These are phyloP conservation scores for Piper longum DNA, from an alignment of 164 flowering plant species.

Conservation along the genomic window DNA sequence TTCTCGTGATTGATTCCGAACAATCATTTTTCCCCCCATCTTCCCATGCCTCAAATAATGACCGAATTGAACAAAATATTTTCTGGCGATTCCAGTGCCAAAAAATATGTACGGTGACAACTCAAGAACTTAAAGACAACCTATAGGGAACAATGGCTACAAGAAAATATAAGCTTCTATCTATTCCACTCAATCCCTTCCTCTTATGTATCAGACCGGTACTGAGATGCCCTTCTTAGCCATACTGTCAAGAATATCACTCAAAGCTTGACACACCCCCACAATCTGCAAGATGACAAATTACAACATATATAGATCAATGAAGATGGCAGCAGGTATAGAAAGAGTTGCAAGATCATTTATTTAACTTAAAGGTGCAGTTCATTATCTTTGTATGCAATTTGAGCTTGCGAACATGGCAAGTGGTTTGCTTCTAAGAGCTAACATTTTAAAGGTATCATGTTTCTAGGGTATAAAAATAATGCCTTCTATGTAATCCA, in stretches of 20 bases:
- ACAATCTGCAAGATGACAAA: conserved; percentile 40
- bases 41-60: neutral
- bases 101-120: no score
- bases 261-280: conserved; percentile 82
- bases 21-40: neutral
- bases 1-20: no score
- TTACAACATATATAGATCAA: neutral
- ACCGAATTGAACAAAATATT: neutral
- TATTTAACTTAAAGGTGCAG: neutral
- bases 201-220: conserved; percentile 33
- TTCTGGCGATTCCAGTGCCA: neutral
- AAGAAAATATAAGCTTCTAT: neutral
- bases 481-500: neutral
- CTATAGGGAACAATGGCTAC: neutral
- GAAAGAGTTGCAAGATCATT: neutral
- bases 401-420: neutral
- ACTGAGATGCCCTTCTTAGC: conserved; percentile 68
- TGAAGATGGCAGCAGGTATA: neutral
- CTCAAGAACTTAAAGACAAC: neutral
- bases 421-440: neutral
- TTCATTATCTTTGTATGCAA: neutral
- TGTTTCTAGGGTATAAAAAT: neutral
- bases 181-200: neutral
- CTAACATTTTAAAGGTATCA: neutral
- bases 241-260: conserved; percentile 75